phyloP scores from a whole-genome alignment of 257 asterid species.

The Nicotiana paniculata region DNA sequence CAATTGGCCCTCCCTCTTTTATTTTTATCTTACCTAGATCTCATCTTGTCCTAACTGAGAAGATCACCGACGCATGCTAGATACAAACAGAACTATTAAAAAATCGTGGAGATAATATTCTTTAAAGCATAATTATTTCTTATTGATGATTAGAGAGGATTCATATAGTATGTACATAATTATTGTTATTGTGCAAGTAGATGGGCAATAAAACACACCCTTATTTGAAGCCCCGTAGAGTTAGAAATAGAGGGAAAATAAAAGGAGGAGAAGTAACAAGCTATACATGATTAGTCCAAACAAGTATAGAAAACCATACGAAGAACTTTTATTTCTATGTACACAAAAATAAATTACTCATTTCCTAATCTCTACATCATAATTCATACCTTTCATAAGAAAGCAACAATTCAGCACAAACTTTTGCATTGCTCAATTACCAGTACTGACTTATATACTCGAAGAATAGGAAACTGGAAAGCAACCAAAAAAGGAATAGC shows the following conservation, averaged over 20 bases:
- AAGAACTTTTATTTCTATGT: not conserved
- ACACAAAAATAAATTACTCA: not conserved
- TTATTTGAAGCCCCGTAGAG: not conserved
- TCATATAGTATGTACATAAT: not conserved
- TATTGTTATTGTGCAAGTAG: not conserved
- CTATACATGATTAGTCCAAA: not conserved
- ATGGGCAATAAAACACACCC: not conserved
- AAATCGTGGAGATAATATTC: not conserved
- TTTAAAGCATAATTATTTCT: not conserved
- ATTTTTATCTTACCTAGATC: not conserved
- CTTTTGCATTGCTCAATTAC: not conserved
- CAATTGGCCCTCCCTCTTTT: not conserved
- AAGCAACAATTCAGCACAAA: not conserved
- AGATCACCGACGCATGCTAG: not conserved
- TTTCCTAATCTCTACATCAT: conserved; percentile 2
- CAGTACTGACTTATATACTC: not conserved
- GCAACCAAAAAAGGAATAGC: not conserved
- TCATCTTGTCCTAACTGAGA: not conserved
- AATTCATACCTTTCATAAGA: not conserved
- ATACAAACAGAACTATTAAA: not conserved
- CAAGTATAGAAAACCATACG: not conserved
- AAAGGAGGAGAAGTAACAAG: not conserved
- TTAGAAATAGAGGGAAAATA: not conserved
- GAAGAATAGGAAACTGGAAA: conserved; percentile 1
- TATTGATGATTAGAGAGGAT: not conserved